A percentile compares a stretch with the other conserved stretches of the same genome.
Evolutionary conservation across 352 stramenopile genomes (phyloP).

Genomic region (Plasmopara halstedii): DNA sequence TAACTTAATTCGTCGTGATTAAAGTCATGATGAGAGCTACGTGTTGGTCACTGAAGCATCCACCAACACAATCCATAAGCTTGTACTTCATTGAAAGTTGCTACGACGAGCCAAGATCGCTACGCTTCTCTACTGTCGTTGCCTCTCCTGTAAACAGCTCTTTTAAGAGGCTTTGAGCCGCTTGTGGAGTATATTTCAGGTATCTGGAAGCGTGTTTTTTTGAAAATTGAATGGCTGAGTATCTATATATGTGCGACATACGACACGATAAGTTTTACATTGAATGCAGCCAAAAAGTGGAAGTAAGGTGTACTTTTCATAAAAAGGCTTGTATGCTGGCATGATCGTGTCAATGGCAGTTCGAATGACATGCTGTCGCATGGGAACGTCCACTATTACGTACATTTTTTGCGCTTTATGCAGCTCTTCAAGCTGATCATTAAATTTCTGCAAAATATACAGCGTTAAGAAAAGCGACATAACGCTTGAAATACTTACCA

Average conservation of each 20-base stretch:
- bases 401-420: slow-evolving; percentile 61
- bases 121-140: slow-evolving; percentile 11
- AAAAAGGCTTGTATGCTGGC: slow-evolving; percentile 86
- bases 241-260: slow-evolving; percentile 31
- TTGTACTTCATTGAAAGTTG: slow-evolving; percentile 24
- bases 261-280: slow-evolving; percentile 2
- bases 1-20: slow-evolving; percentile 3
- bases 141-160: slow-evolving; percentile 72
- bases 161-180: slow-evolving; percentile 70
- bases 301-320: slow-evolving; percentile 64
- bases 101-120: slow-evolving; percentile 15
- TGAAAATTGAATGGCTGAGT: slow-evolving; percentile 88
- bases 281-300: neutral
- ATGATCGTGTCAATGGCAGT: slow-evolving; percentile 82
- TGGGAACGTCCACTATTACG: slow-evolving; percentile 78
- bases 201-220: slow-evolving; percentile 88
- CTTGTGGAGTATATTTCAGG: slow-evolving; percentile 83
- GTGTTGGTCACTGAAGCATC: slow-evolving; percentile 75
- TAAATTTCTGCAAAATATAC: slow-evolving; percentile 45
- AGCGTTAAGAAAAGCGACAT: slow-evolving; percentile 1
- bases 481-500: slow-evolving; percentile 25
- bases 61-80: slow-evolving; percentile 54
- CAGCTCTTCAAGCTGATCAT: slow-evolving; percentile 62
- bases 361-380: slow-evolving; percentile 80
- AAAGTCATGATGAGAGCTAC: slow-evolving; percentile 41